These are phyloP conservation scores for Cercophora sp. DNA, from an alignment of 495 filamentous ascomycete species.

Conservation along the genomic window DNA sequence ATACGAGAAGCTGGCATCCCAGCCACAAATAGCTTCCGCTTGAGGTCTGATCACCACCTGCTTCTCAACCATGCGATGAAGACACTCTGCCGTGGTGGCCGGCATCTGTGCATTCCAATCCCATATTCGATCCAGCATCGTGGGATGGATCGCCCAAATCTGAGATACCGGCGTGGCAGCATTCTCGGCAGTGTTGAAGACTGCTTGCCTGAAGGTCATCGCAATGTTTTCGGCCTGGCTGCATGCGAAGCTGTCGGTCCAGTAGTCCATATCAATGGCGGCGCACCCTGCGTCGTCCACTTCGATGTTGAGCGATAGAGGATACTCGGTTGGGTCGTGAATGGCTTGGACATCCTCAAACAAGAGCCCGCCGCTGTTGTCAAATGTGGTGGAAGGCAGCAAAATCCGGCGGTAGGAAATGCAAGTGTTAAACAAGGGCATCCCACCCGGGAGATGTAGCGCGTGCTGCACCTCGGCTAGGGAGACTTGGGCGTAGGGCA, in stretches of 20 bases:
- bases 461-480: conserved; percentile 41
- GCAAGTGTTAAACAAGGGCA: conserved; percentile 32
- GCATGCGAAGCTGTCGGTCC: conserved; percentile 41
- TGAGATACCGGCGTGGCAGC: conserved; percentile 19
- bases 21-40: conserved; percentile 27
- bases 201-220: conserved; percentile 43
- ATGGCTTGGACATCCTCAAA: conserved; percentile 28
- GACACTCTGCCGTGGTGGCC: conserved; percentile 6
- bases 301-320: conserved; percentile 53
- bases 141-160: conserved; percentile 10
- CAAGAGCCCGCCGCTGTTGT: neutral
- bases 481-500: conserved; percentile 37
- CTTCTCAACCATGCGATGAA: conserved; percentile 21
- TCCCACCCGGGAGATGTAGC: conserved; percentile 22
- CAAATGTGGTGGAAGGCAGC: neutral
- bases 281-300: conserved; percentile 38
- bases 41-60: conserved; percentile 25
- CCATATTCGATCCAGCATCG: conserved; percentile 16
- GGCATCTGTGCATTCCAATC: conserved; percentile 24
- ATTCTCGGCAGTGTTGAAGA: conserved; percentile 40
- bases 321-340: conserved; percentile 56
- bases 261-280: conserved; percentile 53
- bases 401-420: conserved; percentile 24
- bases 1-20: conserved; percentile 56
- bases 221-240: conserved; percentile 49